Evolutionary conservation across 345 rosid species (phyloP).

Genomic region (Citrus medica): DNA sequence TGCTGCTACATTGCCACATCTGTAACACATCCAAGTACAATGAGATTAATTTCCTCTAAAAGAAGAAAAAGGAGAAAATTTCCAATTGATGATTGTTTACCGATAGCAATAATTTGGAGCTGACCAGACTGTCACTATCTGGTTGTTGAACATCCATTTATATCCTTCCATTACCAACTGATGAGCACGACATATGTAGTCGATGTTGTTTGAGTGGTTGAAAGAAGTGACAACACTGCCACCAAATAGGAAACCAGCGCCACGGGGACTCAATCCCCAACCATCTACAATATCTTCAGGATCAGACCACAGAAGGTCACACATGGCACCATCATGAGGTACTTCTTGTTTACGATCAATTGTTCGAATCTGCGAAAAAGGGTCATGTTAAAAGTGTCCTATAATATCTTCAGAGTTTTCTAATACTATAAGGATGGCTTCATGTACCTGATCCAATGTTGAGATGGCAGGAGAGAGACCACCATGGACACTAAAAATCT

Average conservation of each 20-base stretch:
- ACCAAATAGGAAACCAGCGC: constrained; percentile 93
- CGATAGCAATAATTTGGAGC: constrained; percentile 99
- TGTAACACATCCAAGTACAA: constrained; percentile 29
- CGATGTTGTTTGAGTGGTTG: constrained; percentile 81
- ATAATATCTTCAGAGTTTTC: constrained; percentile 10
- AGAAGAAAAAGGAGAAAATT: constrained; percentile 4
- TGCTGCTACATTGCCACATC: constrained; percentile 97
- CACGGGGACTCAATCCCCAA: constrained; percentile 99
- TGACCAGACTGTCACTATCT: constrained; percentile 98
- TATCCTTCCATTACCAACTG: constrained; percentile 99
- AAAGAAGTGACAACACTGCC: constrained; percentile 86
- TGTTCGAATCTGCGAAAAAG: constrained; percentile 64
- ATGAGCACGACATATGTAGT: constrained; percentile 92
- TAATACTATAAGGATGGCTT: constrained; percentile 20
- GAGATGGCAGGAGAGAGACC: constrained; percentile 95
- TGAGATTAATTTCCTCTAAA: constrained; percentile 1
- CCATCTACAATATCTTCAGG: constrained; percentile 97
- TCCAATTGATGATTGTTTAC: constrained; percentile 30
- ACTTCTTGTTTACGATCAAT: constrained; percentile 99
- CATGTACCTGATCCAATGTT: constrained; percentile 85
- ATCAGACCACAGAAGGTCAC: constrained; percentile 98
- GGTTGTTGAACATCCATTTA: constrained; percentile 93
- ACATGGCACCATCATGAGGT: constrained; percentile 99
- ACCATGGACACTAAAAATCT: constrained; percentile 91
- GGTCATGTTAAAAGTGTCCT: constrained; percentile 6